Evolutionary conservation across 495 filamentous ascomycete genomes (phyloP), one percentile per base, ranked within the genome.

Genomic region (Elaphomyces granulatus): DNA sequence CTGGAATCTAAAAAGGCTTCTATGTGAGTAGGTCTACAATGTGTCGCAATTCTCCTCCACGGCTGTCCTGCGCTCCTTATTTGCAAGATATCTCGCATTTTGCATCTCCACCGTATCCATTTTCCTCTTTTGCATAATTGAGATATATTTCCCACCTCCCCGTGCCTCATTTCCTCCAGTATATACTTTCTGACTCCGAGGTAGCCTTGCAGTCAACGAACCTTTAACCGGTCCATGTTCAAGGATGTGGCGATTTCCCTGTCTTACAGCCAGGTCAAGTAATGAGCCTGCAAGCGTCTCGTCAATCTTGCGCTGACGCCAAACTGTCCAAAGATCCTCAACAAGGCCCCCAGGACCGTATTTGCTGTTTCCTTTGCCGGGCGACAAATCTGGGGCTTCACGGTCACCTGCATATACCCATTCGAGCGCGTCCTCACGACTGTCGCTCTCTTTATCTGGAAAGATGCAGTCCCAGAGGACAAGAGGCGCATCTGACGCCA

Each of bases 391-490:
- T n/a, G 46, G 47, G 14, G 58, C 48, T 4, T 67, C 54, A 28
- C 52, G 53, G 33, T 80, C 73, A 36, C 81, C 79, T 12, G 77
- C 63, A 55, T 88, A 82, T 0, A 86, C 44, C 92, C 90, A 96
- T 3, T 78, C 55, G 34, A 95, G 45, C n/a, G 70, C 64, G 52
- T 92, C 81, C 20, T 68, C 49, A 9, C 67, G 60, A 20, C 52
- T 63, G 17, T 58, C 63, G 15, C 56, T 59, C 2, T 53, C 60
- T 40, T 66, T 47, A n/a, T 69, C 52, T 20, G 90, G 87, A 59
- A 94, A 98, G 8, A 86, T 66, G 54, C 87, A 94, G 49, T 96
- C 84, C 88, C 87, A 95, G 8, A 98, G 71, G 2, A 98, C 88
- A 9, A 98, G 67, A 0, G 92, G 86, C 15, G 75, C 71, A 47